Percentiles rank a stretch among this genome's conserved stretches.
Evolutionary conservation across 148 eudicot species (phyloP).

Genomic region (Chenopodium suecicum): DNA sequence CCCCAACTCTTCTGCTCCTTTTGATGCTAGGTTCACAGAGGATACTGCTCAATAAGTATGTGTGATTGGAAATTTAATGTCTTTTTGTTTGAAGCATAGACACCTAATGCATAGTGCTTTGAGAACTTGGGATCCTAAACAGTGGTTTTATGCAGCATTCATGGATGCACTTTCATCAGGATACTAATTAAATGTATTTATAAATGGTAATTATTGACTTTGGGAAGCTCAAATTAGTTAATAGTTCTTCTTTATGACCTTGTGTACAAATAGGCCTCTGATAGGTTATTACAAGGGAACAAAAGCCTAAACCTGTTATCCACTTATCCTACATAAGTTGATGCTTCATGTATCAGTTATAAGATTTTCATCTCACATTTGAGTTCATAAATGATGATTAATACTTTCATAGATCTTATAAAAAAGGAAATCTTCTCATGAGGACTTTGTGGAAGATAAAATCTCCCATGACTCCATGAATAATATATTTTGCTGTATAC

Average conservation of each 20-base stretch:
- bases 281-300: neutral
- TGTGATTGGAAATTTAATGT: neutral
- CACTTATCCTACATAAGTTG: neutral
- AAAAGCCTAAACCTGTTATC: neutral
- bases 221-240: neutral
- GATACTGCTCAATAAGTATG: conserved; percentile 65
- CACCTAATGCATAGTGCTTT: neutral
- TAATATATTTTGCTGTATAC: neutral
- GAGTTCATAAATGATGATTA: neutral
- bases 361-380: no score
- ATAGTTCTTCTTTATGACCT: no score
- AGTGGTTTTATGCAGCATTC: neutral
- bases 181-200: neutral
- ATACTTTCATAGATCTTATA: neutral
- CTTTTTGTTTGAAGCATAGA: neutral
- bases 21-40: conserved; percentile 82
- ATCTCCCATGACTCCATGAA: no score
- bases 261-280: neutral
- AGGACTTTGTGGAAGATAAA: neutral
- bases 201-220: neutral
- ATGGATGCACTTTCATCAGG: neutral
- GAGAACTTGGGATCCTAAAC: neutral
- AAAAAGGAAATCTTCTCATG: neutral
- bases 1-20: conserved; percentile 52
- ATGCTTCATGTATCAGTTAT: neutral